Evolutionary conservation across 1,284 basidiomycete species (phyloP).

Genomic region (Ganoderma resinaceum): DNA sequence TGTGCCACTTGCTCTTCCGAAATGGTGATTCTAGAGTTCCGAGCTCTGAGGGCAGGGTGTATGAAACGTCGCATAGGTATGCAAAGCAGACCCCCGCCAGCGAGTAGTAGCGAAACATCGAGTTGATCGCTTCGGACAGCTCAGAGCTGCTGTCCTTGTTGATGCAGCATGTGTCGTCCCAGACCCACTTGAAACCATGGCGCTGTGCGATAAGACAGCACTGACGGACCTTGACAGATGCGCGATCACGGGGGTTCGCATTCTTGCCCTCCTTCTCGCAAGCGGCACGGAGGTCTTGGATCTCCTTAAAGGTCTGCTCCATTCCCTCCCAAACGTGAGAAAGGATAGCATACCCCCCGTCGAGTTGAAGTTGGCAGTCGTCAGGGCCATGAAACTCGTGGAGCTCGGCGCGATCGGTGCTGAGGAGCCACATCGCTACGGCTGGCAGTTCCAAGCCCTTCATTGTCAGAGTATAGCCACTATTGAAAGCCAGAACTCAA

Average conservation of each 20-base stretch:
- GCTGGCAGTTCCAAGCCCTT: background rate
- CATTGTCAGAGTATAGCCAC: background rate
- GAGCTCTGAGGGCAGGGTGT: background rate
- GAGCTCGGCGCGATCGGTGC: background rate
- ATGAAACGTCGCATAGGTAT: constrained; percentile 16
- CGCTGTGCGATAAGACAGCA: background rate
- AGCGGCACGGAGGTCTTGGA: background rate
- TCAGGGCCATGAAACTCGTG: background rate
- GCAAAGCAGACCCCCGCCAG: constrained; percentile 16
- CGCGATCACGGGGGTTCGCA: constrained; percentile 5
- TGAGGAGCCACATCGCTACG: constrained; percentile 9
- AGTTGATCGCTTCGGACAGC: constrained; percentile 22
- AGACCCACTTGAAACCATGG: constrained; percentile 13
- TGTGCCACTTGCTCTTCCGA: constrained; percentile 11
- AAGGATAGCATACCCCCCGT: constrained; percentile 9
- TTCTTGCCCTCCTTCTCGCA: background rate
- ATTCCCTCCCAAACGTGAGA: constrained; percentile 2
- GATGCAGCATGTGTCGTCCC: constrained; percentile 21
- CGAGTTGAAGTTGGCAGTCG: too few relatives aligned
- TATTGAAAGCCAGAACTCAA: background rate
- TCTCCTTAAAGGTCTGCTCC: background rate
- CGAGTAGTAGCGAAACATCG: constrained; percentile 19
- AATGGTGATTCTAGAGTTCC: background rate
- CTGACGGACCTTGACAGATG: background rate
- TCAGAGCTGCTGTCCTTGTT: constrained; percentile 20